Percentiles rank a stretch among this genome's conserved stretches.
phyloP scores from a whole-genome alignment of 306 rosid species.

The Rosa persica region DNA sequence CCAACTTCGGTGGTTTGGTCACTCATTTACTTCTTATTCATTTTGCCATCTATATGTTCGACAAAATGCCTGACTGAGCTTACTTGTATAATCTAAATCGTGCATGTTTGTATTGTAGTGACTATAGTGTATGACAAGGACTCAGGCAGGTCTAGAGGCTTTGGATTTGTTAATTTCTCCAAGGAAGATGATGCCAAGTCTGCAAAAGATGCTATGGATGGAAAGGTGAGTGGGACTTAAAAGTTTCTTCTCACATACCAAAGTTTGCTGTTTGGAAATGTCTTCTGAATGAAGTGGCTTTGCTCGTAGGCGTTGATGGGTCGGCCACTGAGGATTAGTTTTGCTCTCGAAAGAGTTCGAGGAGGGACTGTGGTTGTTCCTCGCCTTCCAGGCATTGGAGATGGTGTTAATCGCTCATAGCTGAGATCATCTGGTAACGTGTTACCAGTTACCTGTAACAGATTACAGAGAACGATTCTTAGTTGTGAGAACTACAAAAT shows the following conservation, averaged over 20 bases:
- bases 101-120: conserved; percentile 36
- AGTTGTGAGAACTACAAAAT: background rate
- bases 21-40: background rate
- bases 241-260: no score
- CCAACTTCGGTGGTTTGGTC: background rate
- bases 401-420: conserved; percentile 18
- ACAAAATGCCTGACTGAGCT: conserved; percentile 34
- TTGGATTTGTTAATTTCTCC: conserved; percentile 75
- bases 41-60: conserved; percentile 36
- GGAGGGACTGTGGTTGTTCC: conserved; percentile 78
- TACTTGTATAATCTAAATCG: conserved; percentile 1
- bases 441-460: background rate
- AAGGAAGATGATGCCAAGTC: conserved; percentile 59
- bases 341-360: conserved; percentile 68
- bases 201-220: conserved; percentile 94
- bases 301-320: conserved; percentile 74
- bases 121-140: conserved; percentile 77
- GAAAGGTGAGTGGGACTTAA: conserved; percentile 52
- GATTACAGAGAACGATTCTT: background rate
- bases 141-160: conserved; percentile 87
- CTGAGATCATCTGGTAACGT: conserved; percentile 12
- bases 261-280: background rate
- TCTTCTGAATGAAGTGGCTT: conserved; percentile 14
- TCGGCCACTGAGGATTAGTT: conserved; percentile 70
- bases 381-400: conserved; percentile 46